phyloP scores from a whole-genome alignment of 768 basidiomycete genomes.

The Cystofilobasidium capitatum region DNA sequence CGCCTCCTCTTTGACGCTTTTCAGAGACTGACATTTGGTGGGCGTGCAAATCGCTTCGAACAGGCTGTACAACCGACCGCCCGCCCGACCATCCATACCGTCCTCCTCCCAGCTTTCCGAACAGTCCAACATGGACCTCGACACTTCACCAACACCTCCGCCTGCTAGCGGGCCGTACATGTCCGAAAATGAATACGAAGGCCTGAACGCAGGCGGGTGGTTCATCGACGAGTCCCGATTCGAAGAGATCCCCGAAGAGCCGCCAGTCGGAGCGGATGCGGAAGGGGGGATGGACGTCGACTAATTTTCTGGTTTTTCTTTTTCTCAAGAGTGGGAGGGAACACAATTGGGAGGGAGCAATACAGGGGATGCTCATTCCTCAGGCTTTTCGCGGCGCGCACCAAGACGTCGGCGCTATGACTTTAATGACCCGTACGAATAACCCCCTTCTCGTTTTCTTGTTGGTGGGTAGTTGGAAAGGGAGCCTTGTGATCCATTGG shows the following conservation, averaged over 20 bases:
- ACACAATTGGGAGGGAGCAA: too few species aligned
- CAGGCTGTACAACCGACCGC: neutral
- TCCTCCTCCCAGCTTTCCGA: neutral
- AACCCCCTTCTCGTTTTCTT: too few species aligned
- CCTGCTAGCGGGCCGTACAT: neutral
- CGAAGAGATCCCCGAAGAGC: slow-evolving; percentile 3
- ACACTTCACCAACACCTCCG: neutral
- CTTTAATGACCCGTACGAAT: neutral
- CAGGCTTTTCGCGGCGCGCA: too few species aligned
- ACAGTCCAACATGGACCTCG: neutral
- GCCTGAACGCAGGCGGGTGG: slow-evolving; percentile 1
- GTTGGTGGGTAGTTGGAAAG: too few species aligned
- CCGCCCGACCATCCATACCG: neutral
- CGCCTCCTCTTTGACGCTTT: neutral
- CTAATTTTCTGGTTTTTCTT: neutral
- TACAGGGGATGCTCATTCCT: too few species aligned
- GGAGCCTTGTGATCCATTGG: too few species aligned
- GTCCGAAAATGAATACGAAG: neutral
- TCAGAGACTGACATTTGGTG: too few species aligned
- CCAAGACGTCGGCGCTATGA: too few species aligned
- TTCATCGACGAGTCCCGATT: slow-evolving; percentile 3
- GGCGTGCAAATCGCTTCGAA: too few species aligned
- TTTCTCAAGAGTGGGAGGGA: too few species aligned
- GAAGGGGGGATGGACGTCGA: slow-evolving; percentile 13
- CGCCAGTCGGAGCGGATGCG: neutral